phyloP scores from a whole-genome alignment of 306 rosid genomes.

The Geum urbanum region DNA sequence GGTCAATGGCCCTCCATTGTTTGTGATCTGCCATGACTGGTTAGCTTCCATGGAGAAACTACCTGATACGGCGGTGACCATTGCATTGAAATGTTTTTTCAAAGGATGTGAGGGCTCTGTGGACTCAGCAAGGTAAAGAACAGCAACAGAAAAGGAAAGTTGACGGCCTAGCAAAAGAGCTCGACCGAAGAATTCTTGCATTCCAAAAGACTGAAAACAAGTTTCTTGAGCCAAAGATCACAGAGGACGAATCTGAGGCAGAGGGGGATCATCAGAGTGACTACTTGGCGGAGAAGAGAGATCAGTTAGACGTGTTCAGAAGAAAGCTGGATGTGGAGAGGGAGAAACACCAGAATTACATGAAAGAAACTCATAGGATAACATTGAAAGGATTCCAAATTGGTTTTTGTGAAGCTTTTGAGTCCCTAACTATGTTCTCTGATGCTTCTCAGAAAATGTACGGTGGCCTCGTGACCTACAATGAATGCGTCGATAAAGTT shows the following conservation, averaged over 20 bases:
- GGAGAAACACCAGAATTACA: constrained; percentile 65
- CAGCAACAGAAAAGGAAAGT: constrained; percentile 84
- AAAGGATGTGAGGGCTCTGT: constrained; percentile 64
- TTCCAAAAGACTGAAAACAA: constrained; percentile 49
- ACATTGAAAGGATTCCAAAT: constrained; percentile 68
- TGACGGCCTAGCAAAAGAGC: constrained; percentile 57
- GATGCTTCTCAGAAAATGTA: constrained; percentile 74
- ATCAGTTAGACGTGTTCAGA: constrained; percentile 54
- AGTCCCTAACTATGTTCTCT: constrained; percentile 67
- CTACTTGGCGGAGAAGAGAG: constrained; percentile 50
- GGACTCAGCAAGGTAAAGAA: constrained; percentile 74
- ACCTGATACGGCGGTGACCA: constrained; percentile 55
- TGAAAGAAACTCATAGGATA: constrained; percentile 72
- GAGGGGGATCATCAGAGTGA: constrained; percentile 40
- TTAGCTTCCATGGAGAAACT: constrained; percentile 59
- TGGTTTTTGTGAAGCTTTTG: constrained; percentile 75
- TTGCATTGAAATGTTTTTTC: constrained; percentile 57
- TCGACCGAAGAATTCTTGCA: constrained; percentile 45
- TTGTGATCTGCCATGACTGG: constrained; percentile 73
- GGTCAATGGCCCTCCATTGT: constrained; percentile 67
- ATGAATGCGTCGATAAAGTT: constrained; percentile 48
- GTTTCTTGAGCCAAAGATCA: constrained; percentile 51
- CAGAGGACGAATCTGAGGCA: constrained; percentile 38
- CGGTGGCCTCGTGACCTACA: constrained; percentile 49
- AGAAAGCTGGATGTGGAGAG: constrained; percentile 65